Percentiles rank a stretch among this genome's conserved stretches.
These are phyloP conservation scores for Acephala macrosclerotiorum DNA, from an alignment of 2,329 filamentous ascomycete genomes.

Conservation along the genomic window DNA sequence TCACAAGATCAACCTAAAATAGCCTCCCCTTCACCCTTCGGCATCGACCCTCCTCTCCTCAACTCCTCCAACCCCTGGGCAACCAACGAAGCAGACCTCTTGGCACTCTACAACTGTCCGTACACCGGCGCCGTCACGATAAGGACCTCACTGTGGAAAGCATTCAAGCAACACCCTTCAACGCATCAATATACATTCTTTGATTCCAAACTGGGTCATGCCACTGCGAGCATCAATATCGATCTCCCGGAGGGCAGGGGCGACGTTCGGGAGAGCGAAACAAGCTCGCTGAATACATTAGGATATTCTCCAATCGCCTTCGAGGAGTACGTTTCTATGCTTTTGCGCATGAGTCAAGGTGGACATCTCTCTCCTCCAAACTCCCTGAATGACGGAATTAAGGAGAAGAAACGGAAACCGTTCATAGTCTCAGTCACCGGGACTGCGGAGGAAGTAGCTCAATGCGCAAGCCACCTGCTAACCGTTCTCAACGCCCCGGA, in stretches of 20 bases:
- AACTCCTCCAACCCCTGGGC: conserved; percentile 83
- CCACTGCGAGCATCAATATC: conserved; percentile 27
- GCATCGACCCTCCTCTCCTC: conserved; percentile 60
- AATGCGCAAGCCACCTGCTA: conserved; percentile 55
- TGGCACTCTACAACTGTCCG: conserved; percentile 64
- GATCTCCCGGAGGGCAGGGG: conserved; percentile 25
- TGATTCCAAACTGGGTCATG: conserved; percentile 50
- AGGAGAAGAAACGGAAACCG: conserved; percentile 53
- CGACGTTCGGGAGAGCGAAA: conserved; percentile 36
- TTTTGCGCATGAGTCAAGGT: conserved; percentile 52
- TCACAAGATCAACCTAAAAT: conserved; percentile 9
- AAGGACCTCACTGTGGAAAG: conserved; percentile 69
- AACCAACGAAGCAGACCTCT: conserved; percentile 68
- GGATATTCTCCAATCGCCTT: conserved; percentile 76
- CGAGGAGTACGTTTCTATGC: conserved; percentile 62
- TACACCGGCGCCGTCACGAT: conserved; percentile 78
- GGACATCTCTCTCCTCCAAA: neutral
- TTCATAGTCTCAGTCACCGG: conserved; percentile 79
- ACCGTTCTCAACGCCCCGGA: conserved; percentile 46
- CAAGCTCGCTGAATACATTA: conserved; percentile 70
- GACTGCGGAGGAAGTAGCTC: conserved; percentile 59
- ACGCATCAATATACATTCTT: conserved; percentile 75
- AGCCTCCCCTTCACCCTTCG: conserved; percentile 12
- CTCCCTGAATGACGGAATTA: neutral
- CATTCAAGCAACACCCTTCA: conserved; percentile 67